Evolutionary conservation across 1,284 basidiomycete species (phyloP).

Genomic region (Gomphus bonarii): DNA sequence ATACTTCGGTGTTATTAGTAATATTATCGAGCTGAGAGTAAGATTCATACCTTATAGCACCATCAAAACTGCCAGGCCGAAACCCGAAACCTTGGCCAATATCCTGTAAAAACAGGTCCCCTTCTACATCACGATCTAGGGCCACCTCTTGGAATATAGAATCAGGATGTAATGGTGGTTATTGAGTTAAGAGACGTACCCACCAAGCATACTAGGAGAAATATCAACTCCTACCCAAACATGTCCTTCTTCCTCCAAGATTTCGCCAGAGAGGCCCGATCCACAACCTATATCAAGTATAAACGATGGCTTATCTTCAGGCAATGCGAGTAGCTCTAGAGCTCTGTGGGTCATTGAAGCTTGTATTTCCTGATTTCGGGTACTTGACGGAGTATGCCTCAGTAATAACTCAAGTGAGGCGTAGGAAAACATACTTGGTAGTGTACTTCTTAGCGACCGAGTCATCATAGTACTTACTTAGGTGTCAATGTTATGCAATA

Average conservation of each 20-base stretch:
- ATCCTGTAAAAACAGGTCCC: conserved; percentile 87
- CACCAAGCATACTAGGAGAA: conserved; percentile 93
- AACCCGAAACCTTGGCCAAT: conserved; percentile 94
- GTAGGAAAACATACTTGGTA: conserved; percentile 56
- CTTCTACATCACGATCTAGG: conserved; percentile 86
- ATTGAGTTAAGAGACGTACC: conserved; percentile 19
- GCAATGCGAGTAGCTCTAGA: conserved; percentile 82
- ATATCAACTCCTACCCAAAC: conserved; percentile 94
- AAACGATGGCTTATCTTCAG: conserved; percentile 67
- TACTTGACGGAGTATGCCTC: conserved; percentile 35
- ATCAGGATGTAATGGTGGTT: neutral
- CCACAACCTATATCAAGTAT: conserved; percentile 97
- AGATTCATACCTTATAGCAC: conserved; percentile 76
- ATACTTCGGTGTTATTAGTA: conserved; percentile 47
- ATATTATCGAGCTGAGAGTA: conserved; percentile 5
- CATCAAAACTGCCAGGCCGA: conserved; percentile 93
- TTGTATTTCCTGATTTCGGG: conserved; percentile 95
- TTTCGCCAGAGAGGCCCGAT: conserved; percentile 95
- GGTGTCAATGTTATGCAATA: conserved; percentile 3
- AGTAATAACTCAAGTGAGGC: neutral
- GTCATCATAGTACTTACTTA: conserved; percentile 88
- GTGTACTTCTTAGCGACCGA: conserved; percentile 95
- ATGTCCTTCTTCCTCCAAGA: conserved; percentile 91
- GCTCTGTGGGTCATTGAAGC: conserved; percentile 97
- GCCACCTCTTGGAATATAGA: conserved; percentile 64